Evolutionary conservation across 176 grass and related monocot genomes (phyloP), one percentile per base, ranked within the genome.

Genomic region (Bonia amplexicaulis): DNA sequence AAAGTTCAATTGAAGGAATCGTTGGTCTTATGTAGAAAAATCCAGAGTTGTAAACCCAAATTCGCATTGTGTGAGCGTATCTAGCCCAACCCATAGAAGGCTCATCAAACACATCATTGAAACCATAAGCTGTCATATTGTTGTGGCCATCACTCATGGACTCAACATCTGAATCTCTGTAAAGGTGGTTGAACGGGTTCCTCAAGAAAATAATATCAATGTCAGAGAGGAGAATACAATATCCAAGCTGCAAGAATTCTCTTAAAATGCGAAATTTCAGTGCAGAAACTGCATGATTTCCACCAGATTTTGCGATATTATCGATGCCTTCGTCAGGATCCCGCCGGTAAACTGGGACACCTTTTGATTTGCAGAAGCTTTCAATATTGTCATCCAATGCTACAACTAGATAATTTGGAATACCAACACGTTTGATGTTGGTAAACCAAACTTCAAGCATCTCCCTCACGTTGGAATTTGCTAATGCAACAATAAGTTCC

Each of bases 111-210:
- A 94, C 92, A 70, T 94, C 81, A 29, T 94, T 87, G 61, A 74
- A 94, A 82, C 92, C 92, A 75, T 94, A 94, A 35, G 90, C 85
- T 58, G 92, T 94, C 76, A 86, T 84, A 49, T 92, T 94, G 42
- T 31, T 85, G 79, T 94, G 92, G 40, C 90, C 92, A 35, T 94
- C 92, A 89, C 89, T 94, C 92, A 94, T 94, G 40, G 92, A 94
- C 49, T 94, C 92, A 7, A 94, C 87, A 83, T 94, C 92, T 54
- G 74, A 87, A 78, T 94, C 92, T 65, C 89, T 89, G 67, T 92
- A 90, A 57, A 94, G 87, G 57, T 94, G 89, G 64, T 91, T 72
- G 53, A 94, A 94, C 29, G 92, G 92, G 42, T 94, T 94, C 48
- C 84, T 85, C 65, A 94, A 63, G 81, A 91, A 92, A 79, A 94